phyloP scores from a whole-genome alignment of 768 basidiomycete genomes.

The Mycena galopus region DNA sequence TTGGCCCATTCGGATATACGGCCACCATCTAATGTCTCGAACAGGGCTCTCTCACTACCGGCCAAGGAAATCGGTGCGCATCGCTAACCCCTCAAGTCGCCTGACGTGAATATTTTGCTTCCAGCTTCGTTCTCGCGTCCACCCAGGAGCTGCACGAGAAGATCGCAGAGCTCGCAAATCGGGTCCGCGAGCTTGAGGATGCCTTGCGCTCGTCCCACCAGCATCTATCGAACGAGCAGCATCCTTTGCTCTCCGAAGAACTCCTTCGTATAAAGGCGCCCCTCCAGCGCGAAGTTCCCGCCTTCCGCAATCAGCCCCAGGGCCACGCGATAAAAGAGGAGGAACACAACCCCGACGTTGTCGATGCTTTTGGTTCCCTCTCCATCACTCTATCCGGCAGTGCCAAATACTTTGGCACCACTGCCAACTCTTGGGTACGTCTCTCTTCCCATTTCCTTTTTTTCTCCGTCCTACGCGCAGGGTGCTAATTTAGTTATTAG shows the following conservation, averaged over 20 bases:
- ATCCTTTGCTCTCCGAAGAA: constrained; percentile 80
- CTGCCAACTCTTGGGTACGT: constrained; percentile 82
- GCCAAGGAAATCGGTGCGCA: constrained; percentile 81
- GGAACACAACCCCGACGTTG: constrained; percentile 73
- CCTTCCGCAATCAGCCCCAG: constrained; percentile 52
- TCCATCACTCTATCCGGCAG: constrained; percentile 79
- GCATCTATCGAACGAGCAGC: constrained; percentile 68
- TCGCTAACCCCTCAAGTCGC: neutral
- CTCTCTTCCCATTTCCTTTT: neutral
- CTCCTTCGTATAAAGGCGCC: constrained; percentile 83
- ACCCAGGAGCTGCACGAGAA: constrained; percentile 89
- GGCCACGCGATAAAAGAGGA: constrained; percentile 69
- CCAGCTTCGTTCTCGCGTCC: constrained; percentile 82
- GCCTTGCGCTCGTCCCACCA: constrained; percentile 71
- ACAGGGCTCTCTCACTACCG: constrained; percentile 83
- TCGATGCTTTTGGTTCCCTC: constrained; percentile 86
- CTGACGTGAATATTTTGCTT: neutral
- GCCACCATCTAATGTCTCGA: constrained; percentile 29
- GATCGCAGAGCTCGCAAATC: constrained; percentile 78
- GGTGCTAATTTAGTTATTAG: constrained; percentile 51
- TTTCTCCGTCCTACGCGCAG: constrained; percentile 14
- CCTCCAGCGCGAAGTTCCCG: constrained; percentile 73
- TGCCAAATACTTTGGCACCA: constrained; percentile 82
- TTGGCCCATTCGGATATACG: constrained; percentile 25
- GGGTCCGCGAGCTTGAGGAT: constrained; percentile 85